Base-by-base conservation (phyloP, 257 asterid genomes). In the Avicennia marina region DNA sequence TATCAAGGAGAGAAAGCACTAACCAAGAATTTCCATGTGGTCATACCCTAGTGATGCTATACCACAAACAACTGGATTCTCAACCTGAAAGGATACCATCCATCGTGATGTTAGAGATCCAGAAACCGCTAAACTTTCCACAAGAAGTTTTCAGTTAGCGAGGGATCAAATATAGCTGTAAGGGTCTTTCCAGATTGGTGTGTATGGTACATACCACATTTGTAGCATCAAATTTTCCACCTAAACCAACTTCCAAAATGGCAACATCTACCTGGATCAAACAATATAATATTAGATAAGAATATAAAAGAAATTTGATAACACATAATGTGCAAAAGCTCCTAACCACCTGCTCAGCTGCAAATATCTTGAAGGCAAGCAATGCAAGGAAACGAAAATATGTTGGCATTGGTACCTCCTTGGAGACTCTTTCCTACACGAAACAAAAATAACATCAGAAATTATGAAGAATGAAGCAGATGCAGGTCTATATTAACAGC, bases 21-120 rank as follows among this genome's bases (percentile, higher is more conserved):
- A 75, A 93, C 98, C 97, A 67, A 93, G 95, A 80, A 93, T 89
- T 67, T 93, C 96, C 95, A 85, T 85, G 82, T 91, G 96, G 77
- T 93, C 96, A 56, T 84, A 93, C 42, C 95, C 94, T 36, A 93
- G 85, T n/a, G 97, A 93, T 64, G 96, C 63, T 75, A 93, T 69
- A 21, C 95, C 95, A 72, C 94, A 93, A 55, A 85, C 91, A 58
- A 84, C 74, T 40, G 96, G 97, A 39, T 70, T 63, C 66, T 93
- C 91, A 48, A 82, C 87, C 98, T 93, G 79, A 69, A 71, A n/a
- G 50, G 54, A 62, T 52, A 45, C 34, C 60, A 69, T 12, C 6
- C 67, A 51, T 45, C 57, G 49, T 56, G 58, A 75, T 53, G 43
- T 72, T 55, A 56, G 61, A 62, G 32, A 72, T 69, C 78, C 45